These are phyloP conservation scores for Odontarrhena argentea DNA, from an alignment of 345 rosid species.

Conservation along the genomic window DNA sequence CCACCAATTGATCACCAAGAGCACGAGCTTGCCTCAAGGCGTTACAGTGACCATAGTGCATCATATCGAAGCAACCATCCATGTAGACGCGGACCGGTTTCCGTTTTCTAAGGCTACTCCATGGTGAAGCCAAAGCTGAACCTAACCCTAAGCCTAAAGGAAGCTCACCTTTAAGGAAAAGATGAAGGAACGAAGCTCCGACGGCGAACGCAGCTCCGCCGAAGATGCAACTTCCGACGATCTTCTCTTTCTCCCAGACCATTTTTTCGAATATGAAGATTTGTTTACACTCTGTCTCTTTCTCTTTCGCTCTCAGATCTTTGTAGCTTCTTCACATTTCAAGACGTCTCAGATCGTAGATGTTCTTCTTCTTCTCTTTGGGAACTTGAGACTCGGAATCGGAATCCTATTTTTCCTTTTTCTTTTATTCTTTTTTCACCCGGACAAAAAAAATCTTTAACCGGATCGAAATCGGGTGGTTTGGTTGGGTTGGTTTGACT, in stretches of 20 bases:
- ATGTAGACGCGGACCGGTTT: slow-evolving; percentile 83
- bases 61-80: slow-evolving; percentile 98
- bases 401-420: slow-evolving; percentile 28
- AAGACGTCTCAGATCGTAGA: slow-evolving; percentile 31
- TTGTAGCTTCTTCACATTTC: slow-evolving; percentile 35
- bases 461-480: background rate
- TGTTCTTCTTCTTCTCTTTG: slow-evolving; percentile 32
- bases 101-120: slow-evolving; percentile 49
- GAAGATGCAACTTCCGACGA: slow-evolving; percentile 48
- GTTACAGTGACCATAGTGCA: slow-evolving; percentile 97
- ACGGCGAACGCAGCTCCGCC: slow-evolving; percentile 60
- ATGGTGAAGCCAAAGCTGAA: slow-evolving; percentile 38
- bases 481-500: background rate
- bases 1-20: slow-evolving; percentile 89
- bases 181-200: slow-evolving; percentile 45
- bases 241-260: slow-evolving; percentile 48
- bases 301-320: slow-evolving; percentile 26
- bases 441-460: slow-evolving; percentile 11
- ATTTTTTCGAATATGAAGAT: background rate
- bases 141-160: slow-evolving; percentile 42
- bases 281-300: too few species aligned
- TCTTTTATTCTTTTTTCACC: background rate
- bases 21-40: slow-evolving; percentile 90
- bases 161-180: slow-evolving; percentile 45
- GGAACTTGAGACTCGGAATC: slow-evolving; percentile 45